Conservation (phyloP, 23 red algal genomes). For the Gracilariopsis chorda region DNA sequence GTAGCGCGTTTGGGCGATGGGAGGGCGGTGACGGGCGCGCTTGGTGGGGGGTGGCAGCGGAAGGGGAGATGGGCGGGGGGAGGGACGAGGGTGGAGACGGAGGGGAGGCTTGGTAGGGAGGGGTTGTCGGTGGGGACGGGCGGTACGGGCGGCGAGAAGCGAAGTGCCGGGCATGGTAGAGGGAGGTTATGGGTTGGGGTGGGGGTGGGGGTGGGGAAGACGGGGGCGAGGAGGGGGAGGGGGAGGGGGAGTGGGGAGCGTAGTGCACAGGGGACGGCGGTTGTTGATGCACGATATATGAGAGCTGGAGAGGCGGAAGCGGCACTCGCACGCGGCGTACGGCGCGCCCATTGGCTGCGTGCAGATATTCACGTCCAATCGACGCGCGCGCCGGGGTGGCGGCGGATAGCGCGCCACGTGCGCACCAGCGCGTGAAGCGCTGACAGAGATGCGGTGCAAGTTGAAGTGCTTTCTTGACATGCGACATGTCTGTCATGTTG, state of each 20-base stretch:
- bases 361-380: slow-evolving; percentile 1
- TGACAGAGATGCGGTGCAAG: too few species aligned
- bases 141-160: not conserved
- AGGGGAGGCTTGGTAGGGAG: not conserved
- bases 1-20: not conserved
- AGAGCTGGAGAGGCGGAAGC: not conserved
- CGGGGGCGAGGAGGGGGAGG: not conserved
- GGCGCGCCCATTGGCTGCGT: not conserved
- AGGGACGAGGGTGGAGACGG: not conserved
- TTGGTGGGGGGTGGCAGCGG: not conserved
- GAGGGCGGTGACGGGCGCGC: not conserved
- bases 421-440: too few species aligned
- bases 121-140: not conserved
- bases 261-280: not conserved
- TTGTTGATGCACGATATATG: not conserved
- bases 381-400: not conserved
- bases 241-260: not conserved
- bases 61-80: not conserved
- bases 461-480: too few species aligned
- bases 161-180: not conserved
- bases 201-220: not conserved
- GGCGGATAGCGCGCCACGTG: too few species aligned
- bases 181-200: not conserved
- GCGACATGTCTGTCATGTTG: too few species aligned
- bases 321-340: not conserved